phyloP scores from a whole-genome alignment of 1,284 basidiomycete genomes.

The Cronartium quercuum region DNA sequence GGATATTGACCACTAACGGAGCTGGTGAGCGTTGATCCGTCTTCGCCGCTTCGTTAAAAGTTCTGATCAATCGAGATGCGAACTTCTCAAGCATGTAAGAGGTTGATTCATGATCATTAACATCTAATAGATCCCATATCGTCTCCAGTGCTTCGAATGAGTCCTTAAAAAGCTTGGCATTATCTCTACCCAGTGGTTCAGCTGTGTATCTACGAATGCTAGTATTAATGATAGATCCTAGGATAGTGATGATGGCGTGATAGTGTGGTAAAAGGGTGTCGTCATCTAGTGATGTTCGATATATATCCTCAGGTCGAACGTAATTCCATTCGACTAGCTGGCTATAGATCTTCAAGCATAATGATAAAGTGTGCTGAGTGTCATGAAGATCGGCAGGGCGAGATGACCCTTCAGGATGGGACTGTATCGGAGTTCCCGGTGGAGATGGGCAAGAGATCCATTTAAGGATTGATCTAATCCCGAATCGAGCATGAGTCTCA shows the following conservation, averaged over 20 bases:
- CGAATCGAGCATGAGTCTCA: constrained; percentile 4
- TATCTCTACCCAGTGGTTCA: constrained; percentile 10
- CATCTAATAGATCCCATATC: background rate
- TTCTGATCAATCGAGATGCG: background rate
- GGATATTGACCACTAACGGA: constrained; percentile 2
- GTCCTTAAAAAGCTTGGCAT: constrained; percentile 32
- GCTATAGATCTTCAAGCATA: constrained; percentile 20
- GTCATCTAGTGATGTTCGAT: background rate
- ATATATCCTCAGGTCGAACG: constrained; percentile 4
- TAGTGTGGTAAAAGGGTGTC: constrained; percentile 11
- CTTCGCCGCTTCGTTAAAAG: constrained; percentile 5
- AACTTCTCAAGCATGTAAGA: constrained; percentile 11
- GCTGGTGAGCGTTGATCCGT: constrained; percentile 21
- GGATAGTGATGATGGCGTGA: constrained; percentile 24
- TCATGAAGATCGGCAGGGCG: background rate
- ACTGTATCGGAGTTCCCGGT: background rate
- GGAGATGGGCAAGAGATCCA: background rate
- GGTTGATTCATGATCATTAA: background rate
- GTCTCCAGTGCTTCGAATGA: constrained; percentile 25
- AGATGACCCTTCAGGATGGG: background rate
- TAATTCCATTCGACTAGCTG: constrained; percentile 30
- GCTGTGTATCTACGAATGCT: constrained; percentile 1
- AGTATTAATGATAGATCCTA: constrained; percentile 24
- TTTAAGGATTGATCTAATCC: constrained; percentile 16
- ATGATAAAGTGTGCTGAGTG: constrained; percentile 3